Percentiles rank a stretch among this genome's conserved stretches.
phyloP scores from a whole-genome alignment of 2,329 filamentous ascomycete genomes.

The Claviceps sp. region DNA sequence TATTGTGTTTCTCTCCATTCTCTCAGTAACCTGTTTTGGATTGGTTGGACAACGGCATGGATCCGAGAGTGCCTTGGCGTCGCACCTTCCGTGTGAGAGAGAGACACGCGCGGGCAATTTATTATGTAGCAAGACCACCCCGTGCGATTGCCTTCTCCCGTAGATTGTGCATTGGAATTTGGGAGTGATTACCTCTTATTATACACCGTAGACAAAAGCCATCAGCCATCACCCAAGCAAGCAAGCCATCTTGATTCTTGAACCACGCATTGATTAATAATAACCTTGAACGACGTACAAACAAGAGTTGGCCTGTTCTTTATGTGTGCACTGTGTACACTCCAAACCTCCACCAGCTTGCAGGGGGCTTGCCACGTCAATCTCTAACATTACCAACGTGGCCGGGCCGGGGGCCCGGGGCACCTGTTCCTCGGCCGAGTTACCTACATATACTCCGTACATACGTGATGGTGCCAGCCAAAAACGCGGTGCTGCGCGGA shows the following conservation, averaged over 20 bases:
- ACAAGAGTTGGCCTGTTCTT: too few relatives aligned
- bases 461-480: not conserved
- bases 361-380: not conserved
- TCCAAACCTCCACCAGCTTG: not conserved
- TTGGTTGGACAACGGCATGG: not conserved
- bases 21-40: not conserved
- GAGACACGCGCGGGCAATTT: not conserved
- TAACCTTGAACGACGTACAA: not conserved
- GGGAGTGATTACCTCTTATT: not conserved
- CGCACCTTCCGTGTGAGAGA: not conserved
- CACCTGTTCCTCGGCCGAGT: not conserved
- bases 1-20: not conserved
- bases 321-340: not conserved
- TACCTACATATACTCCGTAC: too few relatives aligned
- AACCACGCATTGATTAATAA: not conserved
- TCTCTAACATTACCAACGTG: not conserved
- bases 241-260: not conserved
- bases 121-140: not conserved
- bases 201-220: not conserved
- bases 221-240: not conserved
- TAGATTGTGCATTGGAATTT: not conserved
- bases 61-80: not conserved
- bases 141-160: not conserved
- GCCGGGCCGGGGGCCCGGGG: not conserved
- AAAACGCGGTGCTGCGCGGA: not conserved